These are phyloP conservation scores for Litchi chinensis DNA, from an alignment of 345 rosid genomes.

Conservation along the genomic window DNA sequence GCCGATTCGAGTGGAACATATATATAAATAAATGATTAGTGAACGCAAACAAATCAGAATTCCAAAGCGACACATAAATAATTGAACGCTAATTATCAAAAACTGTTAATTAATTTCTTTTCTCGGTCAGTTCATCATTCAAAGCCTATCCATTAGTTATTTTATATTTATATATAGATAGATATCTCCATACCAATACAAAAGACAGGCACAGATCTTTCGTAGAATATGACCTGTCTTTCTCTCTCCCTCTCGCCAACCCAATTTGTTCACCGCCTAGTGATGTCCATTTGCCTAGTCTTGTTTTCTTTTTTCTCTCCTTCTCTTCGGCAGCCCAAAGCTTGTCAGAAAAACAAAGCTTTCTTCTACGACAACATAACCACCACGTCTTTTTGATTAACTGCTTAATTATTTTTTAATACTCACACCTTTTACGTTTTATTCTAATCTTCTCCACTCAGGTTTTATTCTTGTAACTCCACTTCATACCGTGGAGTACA, in stretches of 20 bases:
- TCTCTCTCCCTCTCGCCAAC: background rate
- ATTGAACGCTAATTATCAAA: background rate
- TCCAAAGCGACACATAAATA: background rate
- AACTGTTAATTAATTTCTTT: background rate
- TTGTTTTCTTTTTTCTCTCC: background rate
- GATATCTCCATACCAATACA: too few species aligned
- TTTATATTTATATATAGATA: too few species aligned
- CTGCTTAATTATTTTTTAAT: background rate
- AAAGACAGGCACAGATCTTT: too few species aligned
- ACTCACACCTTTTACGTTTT: too few species aligned
- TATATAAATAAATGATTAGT: too few species aligned
- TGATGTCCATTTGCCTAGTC: slow-evolving; percentile 29
- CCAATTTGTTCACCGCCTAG: background rate
- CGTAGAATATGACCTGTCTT: too few species aligned
- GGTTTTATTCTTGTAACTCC: background rate
- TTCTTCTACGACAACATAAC: slow-evolving; percentile 18
- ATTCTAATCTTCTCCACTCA: background rate
- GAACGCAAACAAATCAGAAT: background rate
- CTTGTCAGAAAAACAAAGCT: background rate
- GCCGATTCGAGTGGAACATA: too few species aligned
- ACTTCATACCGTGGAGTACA: background rate
- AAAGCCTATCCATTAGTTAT: background rate
- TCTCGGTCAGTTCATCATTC: background rate
- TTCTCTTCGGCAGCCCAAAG: background rate
- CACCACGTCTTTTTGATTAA: slow-evolving; percentile 37